A percentile compares a stretch with the other conserved stretches of the same genome.
phyloP scores from a whole-genome alignment of 768 basidiomycete species.

The Paxillus ammoniavirescens region DNA sequence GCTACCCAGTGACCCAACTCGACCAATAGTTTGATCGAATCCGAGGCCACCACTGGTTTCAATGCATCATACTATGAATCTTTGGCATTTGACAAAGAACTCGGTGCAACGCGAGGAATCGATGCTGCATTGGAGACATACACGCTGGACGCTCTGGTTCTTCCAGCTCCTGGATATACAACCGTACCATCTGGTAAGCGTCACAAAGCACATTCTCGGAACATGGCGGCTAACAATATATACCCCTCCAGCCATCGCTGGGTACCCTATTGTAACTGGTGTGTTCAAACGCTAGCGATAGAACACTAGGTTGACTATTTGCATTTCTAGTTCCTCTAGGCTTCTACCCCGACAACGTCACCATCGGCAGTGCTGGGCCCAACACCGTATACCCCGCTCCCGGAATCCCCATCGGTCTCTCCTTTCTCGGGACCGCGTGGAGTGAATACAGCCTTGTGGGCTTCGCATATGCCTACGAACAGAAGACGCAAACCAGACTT shows the following conservation, averaged over 20 bases:
- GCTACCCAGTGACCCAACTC: neutral
- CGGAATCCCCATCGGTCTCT: constrained; percentile 40
- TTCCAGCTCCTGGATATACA: constrained; percentile 35
- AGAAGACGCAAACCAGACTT: constrained; percentile 53
- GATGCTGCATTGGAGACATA: constrained; percentile 46
- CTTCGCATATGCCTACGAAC: constrained; percentile 48
- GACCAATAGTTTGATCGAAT: constrained; percentile 16
- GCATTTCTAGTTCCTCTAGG: constrained; percentile 34
- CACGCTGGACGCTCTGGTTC: constrained; percentile 49
- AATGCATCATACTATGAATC: constrained; percentile 41
- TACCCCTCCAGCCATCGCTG: constrained; percentile 28
- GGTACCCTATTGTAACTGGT: constrained; percentile 36
- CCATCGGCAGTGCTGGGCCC: constrained; percentile 34
- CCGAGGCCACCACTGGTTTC: constrained; percentile 25
- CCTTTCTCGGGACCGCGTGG: constrained; percentile 44
- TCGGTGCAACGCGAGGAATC: constrained; percentile 52
- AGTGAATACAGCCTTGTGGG: constrained; percentile 41
- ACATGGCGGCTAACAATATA: neutral
- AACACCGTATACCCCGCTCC: constrained; percentile 34
- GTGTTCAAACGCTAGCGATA: neutral
- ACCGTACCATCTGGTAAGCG: constrained; percentile 19
- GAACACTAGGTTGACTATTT: neutral
- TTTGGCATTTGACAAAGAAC: constrained; percentile 43
- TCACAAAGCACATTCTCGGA: neutral
- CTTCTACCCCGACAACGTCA: constrained; percentile 35